These are phyloP conservation scores for Epichloe scottii DNA, from an alignment of 2,329 filamentous ascomycete species.

Conservation along the genomic window DNA sequence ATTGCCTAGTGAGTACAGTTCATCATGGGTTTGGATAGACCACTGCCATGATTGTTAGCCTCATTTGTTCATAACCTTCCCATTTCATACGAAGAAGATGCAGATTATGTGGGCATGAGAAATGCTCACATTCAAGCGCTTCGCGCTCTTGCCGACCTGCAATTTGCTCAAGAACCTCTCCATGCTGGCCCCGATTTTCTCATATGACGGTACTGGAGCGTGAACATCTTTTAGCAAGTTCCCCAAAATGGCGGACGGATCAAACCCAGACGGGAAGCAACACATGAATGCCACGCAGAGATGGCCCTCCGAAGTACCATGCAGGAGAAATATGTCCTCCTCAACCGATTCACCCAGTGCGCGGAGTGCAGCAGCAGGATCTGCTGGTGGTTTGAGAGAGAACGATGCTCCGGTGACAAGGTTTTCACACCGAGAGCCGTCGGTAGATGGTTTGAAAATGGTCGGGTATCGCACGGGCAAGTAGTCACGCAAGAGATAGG, in stretches of 20 bases:
- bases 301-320: conserved; percentile 29
- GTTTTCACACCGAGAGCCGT: conserved; percentile 25
- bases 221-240: conserved; percentile 37
- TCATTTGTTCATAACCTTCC: not conserved
- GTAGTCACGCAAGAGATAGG: conserved; percentile 32
- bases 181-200: conserved; percentile 42
- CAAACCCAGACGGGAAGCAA: conserved; percentile 40
- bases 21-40: conserved; percentile 31
- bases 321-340: conserved; percentile 41
- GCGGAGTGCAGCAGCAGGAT: conserved; percentile 23
- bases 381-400: conserved; percentile 16
- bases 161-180: conserved; percentile 38
- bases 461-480: conserved; percentile 36
- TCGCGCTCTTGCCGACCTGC: conserved; percentile 34
- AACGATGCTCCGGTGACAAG: conserved; percentile 21
- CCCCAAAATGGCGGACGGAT: conserved; percentile 37
- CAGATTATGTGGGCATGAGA: not conserved
- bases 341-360: conserved; percentile 38
- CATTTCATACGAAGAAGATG: not conserved
- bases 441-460: conserved; percentile 29
- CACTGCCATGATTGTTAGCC: conserved; percentile 24
- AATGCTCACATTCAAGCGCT: conserved; percentile 33
- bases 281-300: conserved; percentile 35
- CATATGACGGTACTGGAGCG: conserved; percentile 37
- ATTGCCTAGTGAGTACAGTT: conserved; percentile 28